These are phyloP conservation scores for Boletus huronensis DNA, from an alignment of 768 basidiomycete species.

Conservation along the genomic window DNA sequence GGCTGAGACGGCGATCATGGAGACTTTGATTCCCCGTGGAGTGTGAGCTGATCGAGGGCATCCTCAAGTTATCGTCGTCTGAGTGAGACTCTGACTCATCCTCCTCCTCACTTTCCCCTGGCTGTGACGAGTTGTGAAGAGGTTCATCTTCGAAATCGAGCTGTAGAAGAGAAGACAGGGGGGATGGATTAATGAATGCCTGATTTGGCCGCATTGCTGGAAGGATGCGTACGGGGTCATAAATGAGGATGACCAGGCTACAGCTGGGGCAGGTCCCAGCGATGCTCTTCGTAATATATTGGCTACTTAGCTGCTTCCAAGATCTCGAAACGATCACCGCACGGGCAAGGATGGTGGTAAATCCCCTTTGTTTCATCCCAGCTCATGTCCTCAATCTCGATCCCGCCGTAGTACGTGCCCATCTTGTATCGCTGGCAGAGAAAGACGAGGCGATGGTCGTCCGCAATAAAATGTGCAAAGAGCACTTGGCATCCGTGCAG, in stretches of 20 bases:
- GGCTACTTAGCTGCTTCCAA: slow-evolving; percentile 80
- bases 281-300: slow-evolving; percentile 88
- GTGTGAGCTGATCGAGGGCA: slow-evolving; percentile 58
- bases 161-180: slow-evolving; percentile 34
- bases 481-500: too few relatives aligned
- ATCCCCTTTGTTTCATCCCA: slow-evolving; percentile 83
- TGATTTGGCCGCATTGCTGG: background rate
- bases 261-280: slow-evolving; percentile 98
- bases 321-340: slow-evolving; percentile 98
- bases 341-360: slow-evolving; percentile 96
- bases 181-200: background rate
- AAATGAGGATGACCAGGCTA: slow-evolving; percentile 87
- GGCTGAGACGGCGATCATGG: slow-evolving; percentile 17
- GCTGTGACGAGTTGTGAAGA: slow-evolving; percentile 43
- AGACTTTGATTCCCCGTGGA: slow-evolving; percentile 12
- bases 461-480: background rate
- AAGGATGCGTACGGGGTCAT: slow-evolving; percentile 75
- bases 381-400: slow-evolving; percentile 95
- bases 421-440: slow-evolving; percentile 37
- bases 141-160: slow-evolving; percentile 82
- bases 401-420: slow-evolving; percentile 92
- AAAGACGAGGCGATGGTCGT: background rate
- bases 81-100: slow-evolving; percentile 39
- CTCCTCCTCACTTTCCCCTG: slow-evolving; percentile 33
- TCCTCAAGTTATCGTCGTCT: slow-evolving; percentile 52